A percentile compares a stretch with the other conserved stretches of the same genome.
Conservation (phyloP, 495 filamentous ascomycete genomes). For the Penicillium longicatenatum region DNA sequence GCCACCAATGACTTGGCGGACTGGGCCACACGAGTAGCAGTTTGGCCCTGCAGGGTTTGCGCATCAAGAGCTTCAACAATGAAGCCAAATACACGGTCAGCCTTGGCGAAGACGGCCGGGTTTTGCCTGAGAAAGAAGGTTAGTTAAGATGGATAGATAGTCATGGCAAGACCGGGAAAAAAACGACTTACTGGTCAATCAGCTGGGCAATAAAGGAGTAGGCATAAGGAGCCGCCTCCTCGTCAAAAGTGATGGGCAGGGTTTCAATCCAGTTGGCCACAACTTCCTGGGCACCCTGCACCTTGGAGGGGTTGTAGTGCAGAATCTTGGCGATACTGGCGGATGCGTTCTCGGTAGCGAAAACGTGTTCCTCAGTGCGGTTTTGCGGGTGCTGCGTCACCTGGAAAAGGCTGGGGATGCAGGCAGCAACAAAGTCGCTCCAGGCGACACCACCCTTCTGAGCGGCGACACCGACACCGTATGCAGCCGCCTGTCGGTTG, state of each 20-base stretch:
- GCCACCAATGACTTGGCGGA: constrained; percentile 74
- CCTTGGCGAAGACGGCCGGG: constrained; percentile 72
- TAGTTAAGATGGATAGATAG: constrained; percentile 11
- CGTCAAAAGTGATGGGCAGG: constrained; percentile 89
- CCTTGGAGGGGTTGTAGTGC: constrained; percentile 77
- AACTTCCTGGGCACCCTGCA: constrained; percentile 71
- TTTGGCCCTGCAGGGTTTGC: constrained; percentile 84
- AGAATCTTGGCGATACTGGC: constrained; percentile 96
- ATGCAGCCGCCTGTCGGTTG: constrained; percentile 94
- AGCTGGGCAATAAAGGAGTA: constrained; percentile 90
- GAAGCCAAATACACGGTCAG: constrained; percentile 75
- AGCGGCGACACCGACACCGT: constrained; percentile 94
- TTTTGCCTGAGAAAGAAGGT: constrained; percentile 68
- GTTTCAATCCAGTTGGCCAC: constrained; percentile 83
- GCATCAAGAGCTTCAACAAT: constrained; percentile 87
- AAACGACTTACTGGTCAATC: constrained; percentile 85
- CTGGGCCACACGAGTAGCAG: constrained; percentile 67
- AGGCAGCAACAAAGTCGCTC: constrained; percentile 78
- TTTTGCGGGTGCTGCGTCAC: constrained; percentile 77
- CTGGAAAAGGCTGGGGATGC: constrained; percentile 79
- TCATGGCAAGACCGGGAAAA: not conserved
- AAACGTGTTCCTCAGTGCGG: constrained; percentile 89
- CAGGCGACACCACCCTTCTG: constrained; percentile 86
- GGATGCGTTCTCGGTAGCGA: constrained; percentile 96
- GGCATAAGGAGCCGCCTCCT: constrained; percentile 95